Evolutionary conservation across 371 early-diverging fungal genomes (phyloP), one percentile per base, ranked within the genome.

Genomic region (Thermomucor indicae-seudaticae): DNA sequence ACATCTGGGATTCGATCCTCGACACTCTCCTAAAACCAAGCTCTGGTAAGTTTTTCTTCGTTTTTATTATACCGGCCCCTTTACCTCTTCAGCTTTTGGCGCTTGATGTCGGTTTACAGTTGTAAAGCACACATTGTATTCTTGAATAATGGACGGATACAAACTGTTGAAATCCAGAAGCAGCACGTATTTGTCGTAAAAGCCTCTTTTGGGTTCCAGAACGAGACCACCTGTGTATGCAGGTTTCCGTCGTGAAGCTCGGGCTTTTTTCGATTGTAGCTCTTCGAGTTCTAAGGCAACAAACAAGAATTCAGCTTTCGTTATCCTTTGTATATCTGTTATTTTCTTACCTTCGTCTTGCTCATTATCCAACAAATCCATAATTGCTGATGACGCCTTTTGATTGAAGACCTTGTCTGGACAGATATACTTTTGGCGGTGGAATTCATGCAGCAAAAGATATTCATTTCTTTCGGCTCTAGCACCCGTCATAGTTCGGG

Each of bases 101-200:
- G 46, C 30, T 31, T 57, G 53, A 42, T 68, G 58, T 16, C 92
- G 78, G 29, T 85, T 79, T 3, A 98, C 91, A 0, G 99, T 99
- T 8, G 99, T 98, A 64, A 99, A 99, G 75, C 99, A 99, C 41
- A 99, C 92, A 70, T 99, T 99, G 79, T 88, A 99, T 73, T 99
- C 99, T 67, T 97, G 99, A 59, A 99, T 99, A 53, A 99, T 99
- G 20, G 99, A 98, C 39, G 99, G 99, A 61, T 99, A 99, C 80
- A 99, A 83, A 73, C 94, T 93, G 86, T 99, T 99, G 82, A 99
- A 99, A 81, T 99, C 99, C 37, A 99, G 76, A 40, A 99, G 72
- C 31, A 99, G 65, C 4, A 99, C 94, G 61, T 83, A 93, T 52
- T 90, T 92, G 64, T 98, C 97, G 66, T 99, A 99, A 51, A 97